These are phyloP conservation scores for Leccinum griseonigrum DNA, from an alignment of 1,284 basidiomycete genomes.

Conservation along the genomic window DNA sequence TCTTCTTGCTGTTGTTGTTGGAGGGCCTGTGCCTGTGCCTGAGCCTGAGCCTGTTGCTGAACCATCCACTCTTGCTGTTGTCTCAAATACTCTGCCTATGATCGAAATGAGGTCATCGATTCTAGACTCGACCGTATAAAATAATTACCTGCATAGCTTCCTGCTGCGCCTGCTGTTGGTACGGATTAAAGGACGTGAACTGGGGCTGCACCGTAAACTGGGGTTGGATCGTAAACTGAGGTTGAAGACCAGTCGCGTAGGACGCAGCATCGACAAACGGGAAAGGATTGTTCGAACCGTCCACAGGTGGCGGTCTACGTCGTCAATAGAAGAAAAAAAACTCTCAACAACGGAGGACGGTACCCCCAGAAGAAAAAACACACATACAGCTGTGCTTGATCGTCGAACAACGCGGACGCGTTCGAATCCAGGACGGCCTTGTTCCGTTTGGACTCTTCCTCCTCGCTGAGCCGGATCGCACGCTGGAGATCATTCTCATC, in stretches of 20 bases:
- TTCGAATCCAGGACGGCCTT: conserved; percentile 75
- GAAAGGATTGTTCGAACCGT: conserved; percentile 51
- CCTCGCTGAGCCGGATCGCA: conserved; percentile 82
- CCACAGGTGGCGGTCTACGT: conserved; percentile 34
- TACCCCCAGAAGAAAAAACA: not conserved
- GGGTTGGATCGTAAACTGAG: conserved; percentile 71
- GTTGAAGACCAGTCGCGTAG: conserved; percentile 59
- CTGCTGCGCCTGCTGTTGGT: conserved; percentile 92
- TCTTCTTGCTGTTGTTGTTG: conserved; percentile 64
- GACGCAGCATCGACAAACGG: conserved; percentile 66
- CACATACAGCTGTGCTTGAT: conserved; percentile 68
- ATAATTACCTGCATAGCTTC: conserved; percentile 61
- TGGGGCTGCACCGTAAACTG: conserved; percentile 66
- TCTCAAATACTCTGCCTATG: conserved; percentile 65
- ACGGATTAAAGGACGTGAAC: conserved; percentile 92
- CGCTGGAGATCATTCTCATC: conserved; percentile 80
- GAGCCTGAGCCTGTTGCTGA: conserved; percentile 44
- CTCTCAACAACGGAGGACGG: conserved; percentile 10
- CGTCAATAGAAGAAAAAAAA: not conserved
- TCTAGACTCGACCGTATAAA: not conserved
- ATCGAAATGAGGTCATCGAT: conserved; percentile 3
- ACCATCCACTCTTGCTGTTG: conserved; percentile 67
- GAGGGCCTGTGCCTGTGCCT: conserved; percentile 33
- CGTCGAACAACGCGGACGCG: conserved; percentile 81
- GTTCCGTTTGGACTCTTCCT: conserved; percentile 78